Evolutionary conservation across 148 eudicot species (phyloP).

Genomic region (Camellia sinensis): DNA sequence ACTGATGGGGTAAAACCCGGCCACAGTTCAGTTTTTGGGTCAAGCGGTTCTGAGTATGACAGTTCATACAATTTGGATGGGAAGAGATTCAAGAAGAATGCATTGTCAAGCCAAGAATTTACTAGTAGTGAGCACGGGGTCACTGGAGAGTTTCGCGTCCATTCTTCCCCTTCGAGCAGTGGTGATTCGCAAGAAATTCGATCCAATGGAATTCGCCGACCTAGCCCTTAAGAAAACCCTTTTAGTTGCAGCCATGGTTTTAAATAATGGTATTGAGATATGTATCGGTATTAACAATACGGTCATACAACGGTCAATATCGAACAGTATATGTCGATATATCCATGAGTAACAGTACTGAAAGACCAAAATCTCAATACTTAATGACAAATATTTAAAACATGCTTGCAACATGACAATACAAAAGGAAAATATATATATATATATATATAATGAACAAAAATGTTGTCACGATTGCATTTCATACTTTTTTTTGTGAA

Average conservation of each 20-base stretch:
- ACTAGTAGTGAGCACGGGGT: slow-evolving; percentile 44
- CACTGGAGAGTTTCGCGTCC: slow-evolving; percentile 14
- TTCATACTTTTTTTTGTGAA: no score
- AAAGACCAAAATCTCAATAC: no score
- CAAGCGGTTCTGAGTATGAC: slow-evolving; percentile 44
- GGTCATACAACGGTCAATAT: neutral
- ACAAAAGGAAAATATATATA: no score
- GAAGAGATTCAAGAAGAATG: slow-evolving; percentile 28
- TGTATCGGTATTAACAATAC: no score
- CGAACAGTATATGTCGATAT: no score
- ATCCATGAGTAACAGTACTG: no score
- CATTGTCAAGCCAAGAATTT: slow-evolving; percentile 49
- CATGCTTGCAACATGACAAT: no score
- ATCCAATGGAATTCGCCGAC: neutral
- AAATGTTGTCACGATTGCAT: no score
- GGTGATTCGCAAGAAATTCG: slow-evolving; percentile 1
- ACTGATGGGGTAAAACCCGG: slow-evolving; percentile 31
- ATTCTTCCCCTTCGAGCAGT: neutral
- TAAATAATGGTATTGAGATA: no score
- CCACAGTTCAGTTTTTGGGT: slow-evolving; percentile 22
- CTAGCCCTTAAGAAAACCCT: neutral
- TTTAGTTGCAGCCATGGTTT: neutral
- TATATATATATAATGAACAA: no score
- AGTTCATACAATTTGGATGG: slow-evolving; percentile 31
- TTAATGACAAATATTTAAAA: no score